Evolutionary conservation across 2,329 filamentous ascomycete species (phyloP).

Genomic region (Capronia coronata): DNA sequence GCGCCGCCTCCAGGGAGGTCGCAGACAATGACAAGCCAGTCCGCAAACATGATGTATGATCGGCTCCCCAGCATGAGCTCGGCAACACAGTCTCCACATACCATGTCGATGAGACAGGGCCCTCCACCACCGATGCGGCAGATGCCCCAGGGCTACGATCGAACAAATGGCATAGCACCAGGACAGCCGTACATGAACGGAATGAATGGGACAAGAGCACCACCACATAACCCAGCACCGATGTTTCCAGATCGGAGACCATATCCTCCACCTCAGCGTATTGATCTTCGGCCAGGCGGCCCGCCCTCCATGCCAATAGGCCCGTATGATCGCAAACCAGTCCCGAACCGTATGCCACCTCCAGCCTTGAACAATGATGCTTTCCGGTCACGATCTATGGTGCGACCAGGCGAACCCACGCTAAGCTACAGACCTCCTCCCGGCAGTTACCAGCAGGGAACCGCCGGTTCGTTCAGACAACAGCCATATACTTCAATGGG

Average conservation of each 20-base stretch:
- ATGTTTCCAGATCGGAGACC: constrained; percentile 58
- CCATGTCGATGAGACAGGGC: constrained; percentile 38
- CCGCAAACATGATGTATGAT: constrained; percentile 55
- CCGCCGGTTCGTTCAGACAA: constrained; percentile 71
- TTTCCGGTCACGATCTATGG: constrained; percentile 90
- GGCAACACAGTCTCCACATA: constrained; percentile 35
- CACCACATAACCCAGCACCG: constrained; percentile 52
- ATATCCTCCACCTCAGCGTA: constrained; percentile 66
- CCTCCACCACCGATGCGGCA: constrained; percentile 41
- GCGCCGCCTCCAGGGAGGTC: constrained; percentile 81
- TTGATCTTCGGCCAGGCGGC: constrained; percentile 54
- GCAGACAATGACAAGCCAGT: constrained; percentile 87
- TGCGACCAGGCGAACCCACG: constrained; percentile 64
- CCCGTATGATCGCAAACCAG: constrained; percentile 54
- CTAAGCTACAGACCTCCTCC: constrained; percentile 57
- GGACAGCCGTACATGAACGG: constrained; percentile 31
- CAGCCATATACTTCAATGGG: constrained; percentile 59
- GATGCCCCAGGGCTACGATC: constrained; percentile 40
- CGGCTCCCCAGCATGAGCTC: constrained; percentile 75
- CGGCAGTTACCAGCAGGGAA: constrained; percentile 57
- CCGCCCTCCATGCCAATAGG: constrained; percentile 31
- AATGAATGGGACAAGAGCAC: constrained; percentile 21
- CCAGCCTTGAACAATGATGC: constrained; percentile 76
- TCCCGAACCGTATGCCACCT: constrained; percentile 52
- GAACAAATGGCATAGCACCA: constrained; percentile 37